Conservation (phyloP, 352 stramenopile genomes). For the Phytophthora fragariaefolia region DNA sequence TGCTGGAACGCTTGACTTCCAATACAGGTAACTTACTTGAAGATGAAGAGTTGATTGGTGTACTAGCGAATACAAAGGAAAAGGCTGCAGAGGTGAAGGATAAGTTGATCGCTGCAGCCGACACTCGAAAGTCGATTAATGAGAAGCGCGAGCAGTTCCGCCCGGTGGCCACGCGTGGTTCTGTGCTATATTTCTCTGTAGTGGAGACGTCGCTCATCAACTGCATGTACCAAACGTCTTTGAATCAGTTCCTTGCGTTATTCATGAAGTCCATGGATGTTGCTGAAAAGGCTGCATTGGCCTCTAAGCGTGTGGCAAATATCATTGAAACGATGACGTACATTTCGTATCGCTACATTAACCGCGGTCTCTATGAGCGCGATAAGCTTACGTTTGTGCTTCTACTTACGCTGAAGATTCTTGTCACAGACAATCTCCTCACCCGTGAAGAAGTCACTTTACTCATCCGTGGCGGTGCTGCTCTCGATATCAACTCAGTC, state of each 20-base stretch:
- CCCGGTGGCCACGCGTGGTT: slow-evolving; percentile 96
- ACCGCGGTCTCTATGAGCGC: slow-evolving; percentile 97
- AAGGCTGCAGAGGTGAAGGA: slow-evolving; percentile 98
- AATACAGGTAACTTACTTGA: slow-evolving; percentile 98
- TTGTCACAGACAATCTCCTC: slow-evolving; percentile 95
- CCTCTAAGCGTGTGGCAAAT: slow-evolving; percentile 97
- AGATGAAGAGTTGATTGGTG: slow-evolving; percentile 98
- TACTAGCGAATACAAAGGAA: slow-evolving; percentile 98
- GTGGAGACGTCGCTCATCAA: slow-evolving; percentile 99
- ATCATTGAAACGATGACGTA: slow-evolving; percentile 99
- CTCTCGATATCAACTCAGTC: slow-evolving; percentile 97
- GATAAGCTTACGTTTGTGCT: slow-evolving; percentile 99
- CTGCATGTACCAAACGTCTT: slow-evolving; percentile 99
- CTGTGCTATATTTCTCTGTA: slow-evolving; percentile 98
- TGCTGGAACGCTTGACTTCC: slow-evolving; percentile 96
- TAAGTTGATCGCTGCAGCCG: slow-evolving; percentile 96
- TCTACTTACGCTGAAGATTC: slow-evolving; percentile 98
- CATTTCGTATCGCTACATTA: slow-evolving; percentile 99
- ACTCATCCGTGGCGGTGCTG: slow-evolving; percentile 95
- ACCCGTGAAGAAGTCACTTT: slow-evolving; percentile 95
- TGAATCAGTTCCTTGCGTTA: slow-evolving; percentile 97
- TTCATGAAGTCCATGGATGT: slow-evolving; percentile 99
- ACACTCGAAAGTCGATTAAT: slow-evolving; percentile 97
- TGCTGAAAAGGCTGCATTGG: slow-evolving; percentile 96
- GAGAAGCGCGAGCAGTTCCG: slow-evolving; percentile 99